Conservation (phyloP, 2,329 filamentous ascomycete genomes). For the Botrytis aclada region DNA sequence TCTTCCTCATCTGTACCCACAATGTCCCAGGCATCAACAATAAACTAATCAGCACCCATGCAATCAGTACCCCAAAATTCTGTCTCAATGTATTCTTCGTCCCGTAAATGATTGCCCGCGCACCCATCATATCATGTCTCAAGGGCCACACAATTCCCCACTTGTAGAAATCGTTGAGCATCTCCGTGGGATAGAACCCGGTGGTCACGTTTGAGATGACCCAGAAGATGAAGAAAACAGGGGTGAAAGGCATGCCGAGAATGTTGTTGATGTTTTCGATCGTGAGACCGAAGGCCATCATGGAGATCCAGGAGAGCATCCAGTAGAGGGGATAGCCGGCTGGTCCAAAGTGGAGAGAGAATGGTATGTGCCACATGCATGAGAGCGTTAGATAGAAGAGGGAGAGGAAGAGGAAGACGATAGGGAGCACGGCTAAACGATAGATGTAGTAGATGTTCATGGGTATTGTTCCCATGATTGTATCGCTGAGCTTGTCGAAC, state of each 20-base stretch:
- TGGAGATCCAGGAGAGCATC: constrained; percentile 27
- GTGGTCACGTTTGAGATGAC: constrained; percentile 27
- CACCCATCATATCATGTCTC: constrained; percentile 25
- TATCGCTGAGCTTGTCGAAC: constrained; percentile 25
- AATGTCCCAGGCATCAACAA: constrained; percentile 25
- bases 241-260: constrained; percentile 25
- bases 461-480: constrained; percentile 26
- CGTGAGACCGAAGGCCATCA: constrained; percentile 27
- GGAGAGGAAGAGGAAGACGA: constrained; percentile 24
- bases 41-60: constrained; percentile 23
- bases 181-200: constrained; percentile 26
- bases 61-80: constrained; percentile 25
- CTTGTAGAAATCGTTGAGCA: constrained; percentile 25
- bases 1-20: constrained; percentile 25
- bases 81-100: constrained; percentile 25
- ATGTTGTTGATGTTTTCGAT: constrained; percentile 27
- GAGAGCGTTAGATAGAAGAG: constrained; percentile 24
- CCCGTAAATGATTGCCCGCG: constrained; percentile 24
- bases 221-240: constrained; percentile 29
- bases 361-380: constrained; percentile 25
- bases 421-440: constrained; percentile 21
- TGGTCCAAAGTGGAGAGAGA: constrained; percentile 23
- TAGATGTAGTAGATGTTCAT: constrained; percentile 22
- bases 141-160: constrained; percentile 26
- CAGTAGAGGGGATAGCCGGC: constrained; percentile 27